Percentiles rank a stretch among this genome's conserved stretches.
These are phyloP conservation scores for Aspergillus proliferans DNA, from an alignment of 2,329 filamentous ascomycete genomes.

Conservation along the genomic window DNA sequence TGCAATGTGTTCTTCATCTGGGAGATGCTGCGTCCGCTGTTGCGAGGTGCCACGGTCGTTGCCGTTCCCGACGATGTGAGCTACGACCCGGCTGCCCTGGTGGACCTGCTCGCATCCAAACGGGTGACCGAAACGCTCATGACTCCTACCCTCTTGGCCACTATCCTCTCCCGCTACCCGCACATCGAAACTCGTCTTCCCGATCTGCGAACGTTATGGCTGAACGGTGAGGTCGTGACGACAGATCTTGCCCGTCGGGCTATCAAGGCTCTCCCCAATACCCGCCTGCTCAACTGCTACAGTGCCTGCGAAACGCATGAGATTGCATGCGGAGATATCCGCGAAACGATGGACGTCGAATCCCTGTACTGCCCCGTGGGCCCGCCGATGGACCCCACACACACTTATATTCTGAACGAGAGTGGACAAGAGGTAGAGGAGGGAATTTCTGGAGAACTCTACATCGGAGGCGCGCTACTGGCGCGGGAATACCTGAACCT, in stretches of 20 bases:
- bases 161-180: slow-evolving; percentile 64
- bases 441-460: slow-evolving; percentile 65
- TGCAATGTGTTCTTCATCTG: slow-evolving; percentile 85
- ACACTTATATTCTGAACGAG: slow-evolving; percentile 68
- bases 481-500: slow-evolving; percentile 73
- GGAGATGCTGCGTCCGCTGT: slow-evolving; percentile 71
- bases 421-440: slow-evolving; percentile 56
- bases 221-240: slow-evolving; percentile 78
- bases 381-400: slow-evolving; percentile 59
- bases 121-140: slow-evolving; percentile 73
- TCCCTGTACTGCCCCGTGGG: slow-evolving; percentile 68
- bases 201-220: slow-evolving; percentile 64
- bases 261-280: slow-evolving; percentile 60
- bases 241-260: slow-evolving; percentile 67
- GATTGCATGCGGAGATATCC: slow-evolving; percentile 69
- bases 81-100: slow-evolving; percentile 69
- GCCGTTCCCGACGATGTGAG: slow-evolving; percentile 69
- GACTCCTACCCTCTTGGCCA: slow-evolving; percentile 72
- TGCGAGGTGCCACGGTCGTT: slow-evolving; percentile 70
- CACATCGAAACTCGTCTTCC: slow-evolving; percentile 59
- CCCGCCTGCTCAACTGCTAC: slow-evolving; percentile 70
- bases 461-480: slow-evolving; percentile 65
- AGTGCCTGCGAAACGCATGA: slow-evolving; percentile 79
- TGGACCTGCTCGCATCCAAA: slow-evolving; percentile 61
- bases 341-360: slow-evolving; percentile 59